phyloP scores from a whole-genome alignment of 2,329 filamentous ascomycete genomes.

The Pseudogymnoascus destructans region DNA sequence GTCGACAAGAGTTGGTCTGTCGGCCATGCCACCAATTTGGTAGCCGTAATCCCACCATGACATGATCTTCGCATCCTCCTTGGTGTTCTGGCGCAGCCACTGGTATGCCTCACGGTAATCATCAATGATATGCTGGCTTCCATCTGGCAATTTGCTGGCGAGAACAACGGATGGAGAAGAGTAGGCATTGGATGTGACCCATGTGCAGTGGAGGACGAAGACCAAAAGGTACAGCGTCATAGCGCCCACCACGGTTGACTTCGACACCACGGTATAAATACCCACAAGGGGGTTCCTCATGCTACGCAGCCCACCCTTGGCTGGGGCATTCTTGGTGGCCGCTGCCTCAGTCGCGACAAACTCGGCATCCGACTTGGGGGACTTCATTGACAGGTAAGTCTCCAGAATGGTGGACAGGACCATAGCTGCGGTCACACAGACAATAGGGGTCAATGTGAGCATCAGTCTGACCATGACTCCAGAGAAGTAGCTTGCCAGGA shows the following conservation, averaged over 20 bases:
- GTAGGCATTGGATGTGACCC: slow-evolving; percentile 98
- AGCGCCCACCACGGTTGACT: slow-evolving; percentile 58
- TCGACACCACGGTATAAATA: slow-evolving; percentile 70
- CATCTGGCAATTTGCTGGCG: slow-evolving; percentile 82
- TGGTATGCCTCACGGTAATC: slow-evolving; percentile 99
- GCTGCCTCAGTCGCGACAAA: slow-evolving; percentile 30
- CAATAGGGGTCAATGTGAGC: slow-evolving; percentile 91
- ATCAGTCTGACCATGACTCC: slow-evolving; percentile 99
- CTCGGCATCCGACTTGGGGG: slow-evolving; percentile 41
- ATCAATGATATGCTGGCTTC: slow-evolving; percentile 95
- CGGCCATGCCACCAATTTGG: slow-evolving; percentile 98
- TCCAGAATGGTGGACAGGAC: slow-evolving; percentile 80
- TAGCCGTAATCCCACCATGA: slow-evolving; percentile 99
- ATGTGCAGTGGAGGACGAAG: slow-evolving; percentile 95
- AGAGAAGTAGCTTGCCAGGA: slow-evolving; percentile 94
- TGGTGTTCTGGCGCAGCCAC: slow-evolving; percentile 96
- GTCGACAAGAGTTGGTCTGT: slow-evolving; percentile 90
- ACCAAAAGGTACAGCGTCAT: slow-evolving; percentile 73
- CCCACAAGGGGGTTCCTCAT: slow-evolving; percentile 64
- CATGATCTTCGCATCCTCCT: slow-evolving; percentile 94
- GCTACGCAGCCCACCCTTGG: slow-evolving; percentile 50
- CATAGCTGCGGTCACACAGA: slow-evolving; percentile 87
- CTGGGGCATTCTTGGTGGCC: slow-evolving; percentile 33
- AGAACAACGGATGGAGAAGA: slow-evolving; percentile 95
- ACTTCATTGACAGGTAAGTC: slow-evolving; percentile 59